Conservation (phyloP, 2,329 filamentous ascomycete species). For the Tolypocladium sp. region DNA sequence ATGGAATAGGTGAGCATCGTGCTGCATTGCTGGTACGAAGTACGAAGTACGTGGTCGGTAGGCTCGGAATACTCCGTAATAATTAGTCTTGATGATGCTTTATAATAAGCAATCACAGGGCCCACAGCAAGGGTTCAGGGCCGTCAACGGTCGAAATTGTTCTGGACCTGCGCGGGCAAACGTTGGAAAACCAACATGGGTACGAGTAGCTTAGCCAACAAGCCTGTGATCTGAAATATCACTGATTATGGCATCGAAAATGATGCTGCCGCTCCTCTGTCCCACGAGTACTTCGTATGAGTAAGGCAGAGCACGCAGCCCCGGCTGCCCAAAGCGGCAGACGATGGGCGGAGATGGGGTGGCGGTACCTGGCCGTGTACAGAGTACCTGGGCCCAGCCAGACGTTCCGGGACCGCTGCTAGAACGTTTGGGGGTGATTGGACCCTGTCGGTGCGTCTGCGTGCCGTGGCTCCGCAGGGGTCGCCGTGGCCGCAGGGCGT, state of each 20-base stretch:
- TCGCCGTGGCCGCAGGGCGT: background rate
- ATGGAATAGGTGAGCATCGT: background rate
- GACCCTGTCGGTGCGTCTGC: background rate
- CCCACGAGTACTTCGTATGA: too few relatives aligned
- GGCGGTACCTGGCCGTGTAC: background rate
- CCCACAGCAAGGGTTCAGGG: too few relatives aligned
- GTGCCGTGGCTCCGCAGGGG: background rate
- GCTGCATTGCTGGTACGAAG: background rate
- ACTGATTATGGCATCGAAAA: background rate
- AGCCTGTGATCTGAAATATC: background rate
- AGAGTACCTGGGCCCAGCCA: background rate
- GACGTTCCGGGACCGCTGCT: background rate
- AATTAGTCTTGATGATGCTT: background rate
- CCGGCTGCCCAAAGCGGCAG: too few relatives aligned
- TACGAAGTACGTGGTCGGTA: background rate
- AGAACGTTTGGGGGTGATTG: background rate
- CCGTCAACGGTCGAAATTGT: background rate
- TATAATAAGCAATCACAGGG: too few relatives aligned
- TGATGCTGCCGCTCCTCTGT: too few relatives aligned
- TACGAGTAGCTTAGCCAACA: too few relatives aligned
- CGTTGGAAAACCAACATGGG: too few relatives aligned
- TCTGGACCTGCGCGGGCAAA: too few relatives aligned
- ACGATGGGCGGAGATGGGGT: too few relatives aligned
- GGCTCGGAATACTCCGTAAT: background rate
- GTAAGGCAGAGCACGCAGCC: too few relatives aligned